phyloP scores from a whole-genome alignment of 1,139 yeast genomes.

The Schizosaccharomyces versatilis region DNA sequence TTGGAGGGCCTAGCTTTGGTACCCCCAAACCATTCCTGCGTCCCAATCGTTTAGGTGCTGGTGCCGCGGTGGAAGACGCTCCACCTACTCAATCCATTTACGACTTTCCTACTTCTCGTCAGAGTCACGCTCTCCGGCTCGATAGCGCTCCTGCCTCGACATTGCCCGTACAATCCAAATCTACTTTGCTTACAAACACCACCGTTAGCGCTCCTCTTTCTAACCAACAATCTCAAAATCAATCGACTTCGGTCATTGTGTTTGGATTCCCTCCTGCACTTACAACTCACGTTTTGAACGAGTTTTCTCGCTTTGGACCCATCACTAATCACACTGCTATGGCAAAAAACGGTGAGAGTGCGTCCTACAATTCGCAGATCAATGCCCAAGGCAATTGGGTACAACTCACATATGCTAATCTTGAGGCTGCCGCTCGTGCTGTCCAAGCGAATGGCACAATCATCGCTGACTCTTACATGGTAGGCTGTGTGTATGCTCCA shows the following conservation, averaged over 20 bases:
- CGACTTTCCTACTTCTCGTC: conserved; percentile 8
- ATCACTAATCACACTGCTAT: conserved; percentile 49
- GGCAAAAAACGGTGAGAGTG: conserved; percentile 7
- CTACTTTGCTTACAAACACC: background rate
- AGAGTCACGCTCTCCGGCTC: background rate
- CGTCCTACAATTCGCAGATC: background rate
- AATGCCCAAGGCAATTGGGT: conserved; percentile 39
- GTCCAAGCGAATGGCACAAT: conserved; percentile 59
- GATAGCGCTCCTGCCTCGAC: background rate
- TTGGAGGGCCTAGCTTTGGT: conserved; percentile 12
- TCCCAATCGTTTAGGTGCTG: conserved; percentile 3
- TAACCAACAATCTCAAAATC: background rate
- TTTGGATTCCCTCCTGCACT: conserved; percentile 73
- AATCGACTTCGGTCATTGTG: conserved; percentile 40
- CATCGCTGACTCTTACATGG: conserved; percentile 37
- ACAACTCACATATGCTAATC: conserved; percentile 57
- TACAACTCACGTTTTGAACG: conserved; percentile 44
- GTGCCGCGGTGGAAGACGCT: conserved; percentile 8
- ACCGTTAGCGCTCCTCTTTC: background rate
- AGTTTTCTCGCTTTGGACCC: conserved; percentile 61
- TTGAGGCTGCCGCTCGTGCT: conserved; percentile 61
- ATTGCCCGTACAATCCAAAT: background rate
- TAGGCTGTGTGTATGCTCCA: conserved; percentile 40
- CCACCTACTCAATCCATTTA: conserved; percentile 11
- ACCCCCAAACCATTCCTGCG: conserved; percentile 8